Conservation (phyloP, 805 yeast species). For the Candida andamanensis region DNA sequence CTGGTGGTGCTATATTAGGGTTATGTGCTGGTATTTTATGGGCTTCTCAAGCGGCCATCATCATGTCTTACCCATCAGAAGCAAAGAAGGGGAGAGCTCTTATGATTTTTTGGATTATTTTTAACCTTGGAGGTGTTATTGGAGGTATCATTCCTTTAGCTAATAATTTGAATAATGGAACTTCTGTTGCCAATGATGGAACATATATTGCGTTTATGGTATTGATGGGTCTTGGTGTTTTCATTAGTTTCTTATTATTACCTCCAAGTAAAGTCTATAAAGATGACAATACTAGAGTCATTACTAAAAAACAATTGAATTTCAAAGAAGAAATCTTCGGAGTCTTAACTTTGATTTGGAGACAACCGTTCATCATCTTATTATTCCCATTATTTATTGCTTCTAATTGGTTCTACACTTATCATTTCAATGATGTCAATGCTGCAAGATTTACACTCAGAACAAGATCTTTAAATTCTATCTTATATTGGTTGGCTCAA, state of each 20-base stretch:
- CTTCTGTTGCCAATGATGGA: conserved; percentile 39
- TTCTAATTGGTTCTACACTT: conserved; percentile 64
- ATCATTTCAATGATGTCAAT: conserved; percentile 57
- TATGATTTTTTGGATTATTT: conserved; percentile 55
- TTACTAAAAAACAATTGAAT: conserved; percentile 40
- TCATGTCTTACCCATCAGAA: conserved; percentile 56
- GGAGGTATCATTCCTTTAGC: conserved; percentile 57
- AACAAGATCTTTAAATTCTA: conserved; percentile 57
- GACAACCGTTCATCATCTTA: conserved; percentile 37
- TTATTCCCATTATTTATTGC: conserved; percentile 60
- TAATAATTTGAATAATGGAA: conserved; percentile 39
- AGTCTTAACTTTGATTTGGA: conserved; percentile 5
- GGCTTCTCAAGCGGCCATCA: conserved; percentile 56
- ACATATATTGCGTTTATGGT: conserved; percentile 52
- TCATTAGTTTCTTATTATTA: conserved; percentile 42
- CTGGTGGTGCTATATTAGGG: conserved; percentile 56
- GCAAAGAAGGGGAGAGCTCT: conserved; percentile 47
- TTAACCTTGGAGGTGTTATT: conserved; percentile 58
- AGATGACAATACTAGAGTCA: conserved; percentile 46
- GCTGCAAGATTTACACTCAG: conserved; percentile 52
- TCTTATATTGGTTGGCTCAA: conserved; percentile 57
- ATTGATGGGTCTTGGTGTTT: conserved; percentile 44
- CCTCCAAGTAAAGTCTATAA: conserved; percentile 47
- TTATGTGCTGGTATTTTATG: conserved; percentile 50
- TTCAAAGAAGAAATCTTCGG: conserved; percentile 39